These are phyloP conservation scores for Aspergillus flavus DNA, from an alignment of 2,329 filamentous ascomycete species.

Conservation along the genomic window DNA sequence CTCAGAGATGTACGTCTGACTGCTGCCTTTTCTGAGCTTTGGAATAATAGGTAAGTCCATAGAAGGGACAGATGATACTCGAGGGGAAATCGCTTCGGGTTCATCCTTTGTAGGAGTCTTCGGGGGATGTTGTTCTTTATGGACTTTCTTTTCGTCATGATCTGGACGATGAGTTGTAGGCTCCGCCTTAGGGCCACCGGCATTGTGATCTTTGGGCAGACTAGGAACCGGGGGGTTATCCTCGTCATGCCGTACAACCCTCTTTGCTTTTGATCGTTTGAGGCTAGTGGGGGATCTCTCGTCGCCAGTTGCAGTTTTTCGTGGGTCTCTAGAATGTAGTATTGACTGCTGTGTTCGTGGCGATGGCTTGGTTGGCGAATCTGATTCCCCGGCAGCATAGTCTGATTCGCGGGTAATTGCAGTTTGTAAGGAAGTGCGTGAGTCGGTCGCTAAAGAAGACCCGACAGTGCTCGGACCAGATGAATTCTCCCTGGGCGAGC, in stretches of 20 bases:
- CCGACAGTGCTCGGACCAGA: conserved; percentile 37
- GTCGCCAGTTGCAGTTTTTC: conserved; percentile 26
- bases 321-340: conserved; percentile 35
- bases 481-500: conserved; percentile 30
- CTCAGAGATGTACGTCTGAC: conserved; percentile 34
- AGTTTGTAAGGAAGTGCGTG: conserved; percentile 32
- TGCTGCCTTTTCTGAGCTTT: conserved; percentile 44
- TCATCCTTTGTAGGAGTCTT: conserved; percentile 30
- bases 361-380: conserved; percentile 25
- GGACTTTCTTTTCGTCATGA: conserved; percentile 16
- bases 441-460: conserved; percentile 29
- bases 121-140: conserved; percentile 24
- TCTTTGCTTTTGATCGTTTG: conserved; percentile 45
- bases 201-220: conserved; percentile 25
- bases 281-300: conserved; percentile 38
- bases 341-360: conserved; percentile 30
- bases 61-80: conserved; percentile 52
- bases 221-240: conserved; percentile 30
- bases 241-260: conserved; percentile 42
- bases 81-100: conserved; percentile 35
- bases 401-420: conserved; percentile 39
- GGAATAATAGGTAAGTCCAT: conserved; percentile 48
- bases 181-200: conserved; percentile 23
- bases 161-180: conserved; percentile 13
- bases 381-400: conserved; percentile 28